Evolutionary conservation across 306 rosid genomes (phyloP).

Genomic region (Pueraria montana): DNA sequence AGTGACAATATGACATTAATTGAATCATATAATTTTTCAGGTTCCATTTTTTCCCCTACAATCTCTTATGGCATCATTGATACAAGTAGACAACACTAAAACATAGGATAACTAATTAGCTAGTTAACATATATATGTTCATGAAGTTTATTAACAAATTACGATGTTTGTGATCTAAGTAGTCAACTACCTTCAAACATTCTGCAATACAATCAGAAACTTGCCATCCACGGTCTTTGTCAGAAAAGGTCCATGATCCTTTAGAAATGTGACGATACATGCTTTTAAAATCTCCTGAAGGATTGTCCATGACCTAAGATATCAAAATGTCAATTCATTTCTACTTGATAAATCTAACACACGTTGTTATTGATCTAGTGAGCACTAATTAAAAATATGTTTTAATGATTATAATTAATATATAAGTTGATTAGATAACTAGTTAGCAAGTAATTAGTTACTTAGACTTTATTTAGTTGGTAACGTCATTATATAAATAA

Average conservation of each 20-base stretch:
- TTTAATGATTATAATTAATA: too few species aligned
- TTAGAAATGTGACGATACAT: slow-evolving; percentile 58
- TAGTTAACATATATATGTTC: background rate
- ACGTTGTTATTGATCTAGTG: too few species aligned
- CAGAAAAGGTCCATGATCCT: slow-evolving; percentile 80
- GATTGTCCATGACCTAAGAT: slow-evolving; percentile 58
- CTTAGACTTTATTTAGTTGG: background rate
- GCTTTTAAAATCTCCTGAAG: background rate
- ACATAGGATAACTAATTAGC: background rate
- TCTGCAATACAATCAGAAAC: slow-evolving; percentile 82
- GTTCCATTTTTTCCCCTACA: slow-evolving; percentile 70
- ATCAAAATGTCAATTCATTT: background rate
- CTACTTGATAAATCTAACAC: background rate
- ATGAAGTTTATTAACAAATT: background rate
- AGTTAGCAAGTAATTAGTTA: background rate
- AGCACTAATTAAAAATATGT: background rate
- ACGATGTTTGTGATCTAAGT: background rate
- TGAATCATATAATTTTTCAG: slow-evolving; percentile 60
- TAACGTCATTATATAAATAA: background rate
- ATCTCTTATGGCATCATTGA: slow-evolving; percentile 61
- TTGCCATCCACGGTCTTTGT: slow-evolving; percentile 82
- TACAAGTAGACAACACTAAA: slow-evolving; percentile 66
- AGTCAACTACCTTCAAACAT: slow-evolving; percentile 58
- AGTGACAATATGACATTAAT: slow-evolving; percentile 67
- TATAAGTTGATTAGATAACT: background rate